Evolutionary conservation across 129 eudicot species (phyloP), one percentile per base, ranked within the genome.

Genomic region (Pseudognaphalium luteoalbum): DNA sequence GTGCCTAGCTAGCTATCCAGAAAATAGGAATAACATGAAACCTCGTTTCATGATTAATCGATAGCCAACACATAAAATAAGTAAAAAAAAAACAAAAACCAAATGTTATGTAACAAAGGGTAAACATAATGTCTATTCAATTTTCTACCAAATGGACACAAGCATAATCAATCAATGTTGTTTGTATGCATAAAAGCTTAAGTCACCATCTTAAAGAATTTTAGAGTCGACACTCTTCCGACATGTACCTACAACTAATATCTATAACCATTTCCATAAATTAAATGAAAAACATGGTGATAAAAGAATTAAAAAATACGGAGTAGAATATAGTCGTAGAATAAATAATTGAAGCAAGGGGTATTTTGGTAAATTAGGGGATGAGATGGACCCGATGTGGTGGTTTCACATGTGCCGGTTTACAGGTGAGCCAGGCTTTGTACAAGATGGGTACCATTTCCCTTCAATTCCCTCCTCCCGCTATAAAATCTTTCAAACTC

Each of bases 351-450:
- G 21, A 4, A 6, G 57, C 16, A 41, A 83, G 21, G 86, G 87
- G 56, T 42, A 61, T 54, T 74, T 70, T 69, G 61, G 87, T 82
- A 72, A 50, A 76, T 57, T 44, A 28, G 0, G 3, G 3, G 44
- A 34, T 58, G 28, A 32, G 52, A 39, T 54, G 78, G 85, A 59
- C 83, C 79, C 77, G 19, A 47, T 59, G 34, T 42, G 52, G 62
- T 58, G 61, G 64, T 79, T 74, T 87, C 81, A 64, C 92, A 88
- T 85, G 92, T 81, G 88, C 88, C 82, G 63, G 63, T 74, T 71
- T 78, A 83, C 90, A 84, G 81, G 60, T 25, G 66, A 84, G 79
- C 62, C 88, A 81, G 87, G 81, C 92, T 83, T 88, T 85, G 83
- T 72, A 73, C 76, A 12, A 71, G 72, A 71, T 78, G 82, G 82